Conservation (phyloP, 345 rosid species). For the Pseudoturritis turrita region DNA sequence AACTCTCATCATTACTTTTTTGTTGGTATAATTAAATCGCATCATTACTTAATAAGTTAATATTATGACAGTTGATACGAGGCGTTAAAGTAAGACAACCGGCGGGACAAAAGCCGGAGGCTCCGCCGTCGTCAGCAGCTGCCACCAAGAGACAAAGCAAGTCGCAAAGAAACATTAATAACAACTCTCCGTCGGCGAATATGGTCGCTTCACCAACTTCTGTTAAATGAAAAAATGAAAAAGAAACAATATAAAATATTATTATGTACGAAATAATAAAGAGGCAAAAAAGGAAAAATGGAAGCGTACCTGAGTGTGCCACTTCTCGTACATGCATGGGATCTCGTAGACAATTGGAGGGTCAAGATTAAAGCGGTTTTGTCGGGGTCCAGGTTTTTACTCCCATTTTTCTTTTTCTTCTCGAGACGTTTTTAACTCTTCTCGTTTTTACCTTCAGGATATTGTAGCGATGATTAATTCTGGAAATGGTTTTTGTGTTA, state of each 20-base stretch:
- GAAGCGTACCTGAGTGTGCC: slow-evolving; percentile 25
- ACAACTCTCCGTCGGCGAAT: slow-evolving; percentile 39
- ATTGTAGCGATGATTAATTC: slow-evolving; percentile 27
- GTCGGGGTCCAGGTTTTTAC: slow-evolving; percentile 20
- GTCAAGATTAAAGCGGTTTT: slow-evolving; percentile 3
- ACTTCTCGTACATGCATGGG: slow-evolving; percentile 47
- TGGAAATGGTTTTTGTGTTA: slow-evolving; percentile 23
- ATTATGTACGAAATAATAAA: slow-evolving; percentile 15
- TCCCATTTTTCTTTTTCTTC: not conserved
- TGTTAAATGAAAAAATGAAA: not conserved
- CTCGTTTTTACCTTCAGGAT: not conserved
- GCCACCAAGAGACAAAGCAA: slow-evolving; percentile 55
- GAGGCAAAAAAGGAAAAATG: not conserved
- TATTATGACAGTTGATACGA: slow-evolving; percentile 61
- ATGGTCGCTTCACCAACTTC: slow-evolving; percentile 26
- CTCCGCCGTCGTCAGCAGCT: slow-evolving; percentile 15
- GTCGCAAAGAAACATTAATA: slow-evolving; percentile 48
- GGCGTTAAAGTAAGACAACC: slow-evolving; percentile 96
- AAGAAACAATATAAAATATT: not conserved
- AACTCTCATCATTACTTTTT: not conserved
- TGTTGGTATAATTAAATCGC: not conserved
- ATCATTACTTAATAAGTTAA: not conserved
- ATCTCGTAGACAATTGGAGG: slow-evolving; percentile 32
- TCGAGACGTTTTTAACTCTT: not conserved
- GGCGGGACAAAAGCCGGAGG: slow-evolving; percentile 50